Evolutionary conservation across 768 basidiomycete species (phyloP), one percentile per base, ranked within the genome.

Genomic region (Terana coerulea): DNA sequence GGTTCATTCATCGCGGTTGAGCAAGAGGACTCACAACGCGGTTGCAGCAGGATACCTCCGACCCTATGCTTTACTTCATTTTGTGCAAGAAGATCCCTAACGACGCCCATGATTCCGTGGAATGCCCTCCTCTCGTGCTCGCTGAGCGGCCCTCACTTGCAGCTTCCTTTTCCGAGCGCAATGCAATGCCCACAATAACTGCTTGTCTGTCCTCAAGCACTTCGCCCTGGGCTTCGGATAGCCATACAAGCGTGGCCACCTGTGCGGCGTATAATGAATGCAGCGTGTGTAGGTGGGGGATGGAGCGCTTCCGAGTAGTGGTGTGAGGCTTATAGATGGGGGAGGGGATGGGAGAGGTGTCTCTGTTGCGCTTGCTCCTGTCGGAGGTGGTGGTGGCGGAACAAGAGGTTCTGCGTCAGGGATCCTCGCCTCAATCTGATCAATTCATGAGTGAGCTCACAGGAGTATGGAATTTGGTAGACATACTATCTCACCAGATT

Each of bases 191-290:
- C 30, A 95, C 79, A 0, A 95, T 72, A 6, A 95, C 79, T 33
- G 77, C 79, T 52, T 78, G 74, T 47, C 83, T 72, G 22, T 73
- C 67, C 6, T 65, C 66, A 15, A 75, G 75, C 34, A 76, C 51
- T 22, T 68, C 60, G 35, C 60, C 68, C 36, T 73, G 64, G n/a
- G 69, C 63, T 47, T 75, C 74, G 48, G 78, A 61, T 0, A 75
- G 72, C 88, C 93, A 97, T 5, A 94, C 66, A 25, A 95, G 74
- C 0, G 91, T 91, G 0, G 92, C 89, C 39, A 92, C 84, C 60
- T 97, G 94, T n/a, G 84, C 74, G 0, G 83, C 84, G 66, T 95
- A 95, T 0, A 95, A 72, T 30, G 84, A 83, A 62, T 95, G 79
- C 21, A 95, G 68, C 0, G 82, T 83, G 44, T 84, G 83, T 53